Percentiles rank a stretch among this genome's conserved stretches.
Evolutionary conservation across 306 rosid species (phyloP).

Genomic region (Chamaecrista fasciculata): DNA sequence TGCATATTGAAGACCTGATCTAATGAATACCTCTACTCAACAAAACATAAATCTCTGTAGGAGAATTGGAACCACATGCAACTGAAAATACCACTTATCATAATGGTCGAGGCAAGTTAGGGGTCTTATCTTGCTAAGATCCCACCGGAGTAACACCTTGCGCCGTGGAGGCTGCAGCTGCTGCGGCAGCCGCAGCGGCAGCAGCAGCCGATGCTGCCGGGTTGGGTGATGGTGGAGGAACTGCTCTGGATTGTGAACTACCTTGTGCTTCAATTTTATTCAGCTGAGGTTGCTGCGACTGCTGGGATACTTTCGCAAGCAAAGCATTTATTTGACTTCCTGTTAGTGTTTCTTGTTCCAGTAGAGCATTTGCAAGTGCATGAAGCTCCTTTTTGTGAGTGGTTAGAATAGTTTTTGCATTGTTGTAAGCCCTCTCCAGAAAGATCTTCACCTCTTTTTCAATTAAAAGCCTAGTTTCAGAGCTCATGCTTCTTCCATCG

Average conservation of each 20-base stretch:
- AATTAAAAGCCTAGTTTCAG: slow-evolving; percentile 85
- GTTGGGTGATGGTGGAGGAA: slow-evolving; percentile 62
- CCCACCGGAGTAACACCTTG: slow-evolving; percentile 72
- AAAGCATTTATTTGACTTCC: slow-evolving; percentile 70
- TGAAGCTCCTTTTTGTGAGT: slow-evolving; percentile 75
- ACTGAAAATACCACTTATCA: no score
- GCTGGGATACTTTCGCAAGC: slow-evolving; percentile 57
- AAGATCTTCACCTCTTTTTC: slow-evolving; percentile 76
- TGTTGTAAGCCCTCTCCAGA: slow-evolving; percentile 71
- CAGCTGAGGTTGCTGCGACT: slow-evolving; percentile 41
- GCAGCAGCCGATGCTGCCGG: slow-evolving; percentile 46
- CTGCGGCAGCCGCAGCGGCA: slow-evolving; percentile 70
- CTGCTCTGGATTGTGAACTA: slow-evolving; percentile 53
- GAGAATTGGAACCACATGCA: no score
- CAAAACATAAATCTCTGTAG: no score
- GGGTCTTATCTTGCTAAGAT: slow-evolving; percentile 42
- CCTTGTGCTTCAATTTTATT: slow-evolving; percentile 31
- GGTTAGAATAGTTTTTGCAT: slow-evolving; percentile 82
- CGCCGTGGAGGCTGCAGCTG: slow-evolving; percentile 73
- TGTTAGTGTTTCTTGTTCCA: slow-evolving; percentile 71
- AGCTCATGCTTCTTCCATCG: slow-evolving; percentile 86
- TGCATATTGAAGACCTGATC: no score
- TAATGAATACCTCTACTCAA: no score
- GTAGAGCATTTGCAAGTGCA: slow-evolving; percentile 79
- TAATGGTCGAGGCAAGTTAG: slow-evolving; percentile 16